Percentiles rank a stretch among this genome's conserved stretches.
phyloP scores from a whole-genome alignment of 805 yeast species.

The Nakazawaea wickerhamii region DNA sequence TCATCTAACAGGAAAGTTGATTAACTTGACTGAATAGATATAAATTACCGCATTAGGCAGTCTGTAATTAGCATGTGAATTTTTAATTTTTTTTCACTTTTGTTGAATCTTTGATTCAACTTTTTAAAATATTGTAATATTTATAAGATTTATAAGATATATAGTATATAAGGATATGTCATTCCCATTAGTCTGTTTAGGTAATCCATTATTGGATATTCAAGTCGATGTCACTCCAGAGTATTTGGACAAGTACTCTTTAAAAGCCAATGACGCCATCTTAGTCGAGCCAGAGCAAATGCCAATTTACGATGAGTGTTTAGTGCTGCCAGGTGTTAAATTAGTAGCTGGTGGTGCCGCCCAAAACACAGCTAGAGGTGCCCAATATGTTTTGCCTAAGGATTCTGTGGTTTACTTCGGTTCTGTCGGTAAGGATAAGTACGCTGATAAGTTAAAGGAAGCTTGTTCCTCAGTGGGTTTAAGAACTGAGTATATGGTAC shows the following conservation, averaged over 20 bases:
- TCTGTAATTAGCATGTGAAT: not conserved
- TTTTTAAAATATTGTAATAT: not conserved
- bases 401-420: slow-evolving; percentile 90
- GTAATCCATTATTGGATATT: slow-evolving; percentile 87
- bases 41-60: not conserved
- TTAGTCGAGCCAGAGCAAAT: slow-evolving; percentile 75
- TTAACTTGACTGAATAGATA: too few species aligned
- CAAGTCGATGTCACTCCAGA: slow-evolving; percentile 69
- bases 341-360: slow-evolving; percentile 99
- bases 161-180: slow-evolving; percentile 33
- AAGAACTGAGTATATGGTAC: slow-evolving; percentile 77
- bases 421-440: slow-evolving; percentile 90
- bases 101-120: not conserved
- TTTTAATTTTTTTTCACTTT: not conserved
- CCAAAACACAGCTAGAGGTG: slow-evolving; percentile 98
- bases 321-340: slow-evolving; percentile 53
- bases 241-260: slow-evolving; percentile 71
- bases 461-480: slow-evolving; percentile 91
- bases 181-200: slow-evolving; percentile 73
- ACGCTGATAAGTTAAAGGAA: slow-evolving; percentile 68
- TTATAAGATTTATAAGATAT: not conserved
- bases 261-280: slow-evolving; percentile 93
- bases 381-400: slow-evolving; percentile 82
- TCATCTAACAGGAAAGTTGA: slow-evolving; percentile 2
- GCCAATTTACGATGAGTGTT: slow-evolving; percentile 80